Base-by-base conservation (phyloP, 73 alveolate species). In the Tetrahymena borealis region DNA sequence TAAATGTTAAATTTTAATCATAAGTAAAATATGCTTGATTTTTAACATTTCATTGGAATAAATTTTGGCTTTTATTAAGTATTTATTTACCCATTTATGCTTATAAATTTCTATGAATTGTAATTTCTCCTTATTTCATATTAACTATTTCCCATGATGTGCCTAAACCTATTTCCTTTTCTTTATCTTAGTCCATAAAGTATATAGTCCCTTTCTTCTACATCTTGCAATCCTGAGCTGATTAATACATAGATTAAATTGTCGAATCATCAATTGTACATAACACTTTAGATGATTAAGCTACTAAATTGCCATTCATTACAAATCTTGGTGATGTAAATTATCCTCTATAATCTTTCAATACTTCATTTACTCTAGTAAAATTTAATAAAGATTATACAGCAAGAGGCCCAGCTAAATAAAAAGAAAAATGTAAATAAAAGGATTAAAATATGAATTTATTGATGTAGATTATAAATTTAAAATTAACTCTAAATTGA, bases 131-230 rank as follows among this genome's bases (percentile, higher is more conserved):
- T 79, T 79, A 31, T 79, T 36, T 37, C 41, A 38, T 37, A 18
- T 79, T 40, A 18, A 24, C 33, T 7, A 37, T 79, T 79, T 12
- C 39, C 93, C 20, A 92, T 91, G 12, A 94, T 28, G 41, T 94
- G 40, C 98, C 98, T 18, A 96, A 79, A 3, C 96, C 95, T 15
- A 95, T 91, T 32, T 39, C 94, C 24, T 33, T 41, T 90, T 96
- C 98, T 40, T 94, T 94, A 10, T 42, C 28, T 2, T 95, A 33
- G 28, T 96, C 96, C 16, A 96, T 40, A 36, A 91, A 60, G 28
- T 60, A 28, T 9, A 60, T 9, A 20, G 16, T 60, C 28, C 90
- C 85, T 60, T 60, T 60, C 28, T 60, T 60, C 28, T 60, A 60
- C 85, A 60, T 60, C 15, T 60, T 60, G 13, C 85, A 60, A 60